phyloP scores from a whole-genome alignment of 495 filamentous ascomycete genomes.

The Tuber brumale region DNA sequence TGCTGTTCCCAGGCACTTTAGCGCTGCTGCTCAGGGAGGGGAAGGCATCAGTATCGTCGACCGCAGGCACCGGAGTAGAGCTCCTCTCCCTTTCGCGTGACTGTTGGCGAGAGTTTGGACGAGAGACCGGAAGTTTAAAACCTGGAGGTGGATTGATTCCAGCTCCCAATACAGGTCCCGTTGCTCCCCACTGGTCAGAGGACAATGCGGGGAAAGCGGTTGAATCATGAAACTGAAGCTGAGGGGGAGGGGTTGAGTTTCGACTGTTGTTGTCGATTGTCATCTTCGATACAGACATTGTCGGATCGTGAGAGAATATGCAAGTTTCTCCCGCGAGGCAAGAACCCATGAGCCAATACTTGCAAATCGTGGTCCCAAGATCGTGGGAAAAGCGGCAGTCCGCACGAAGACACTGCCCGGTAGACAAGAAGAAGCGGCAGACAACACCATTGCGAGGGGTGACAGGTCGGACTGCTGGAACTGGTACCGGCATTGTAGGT shows the following conservation, averaged over 20 bases:
- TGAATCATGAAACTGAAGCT: slow-evolving; percentile 79
- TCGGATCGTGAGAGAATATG: slow-evolving; percentile 95
- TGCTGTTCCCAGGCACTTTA: slow-evolving; percentile 73
- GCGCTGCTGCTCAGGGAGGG: slow-evolving; percentile 80
- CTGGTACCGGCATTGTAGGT: slow-evolving; percentile 65
- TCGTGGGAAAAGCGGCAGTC: slow-evolving; percentile 98
- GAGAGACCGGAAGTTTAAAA: slow-evolving; percentile 64
- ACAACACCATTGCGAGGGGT: slow-evolving; percentile 80
- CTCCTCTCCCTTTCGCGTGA: slow-evolving; percentile 54
- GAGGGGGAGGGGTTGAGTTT: slow-evolving; percentile 44
- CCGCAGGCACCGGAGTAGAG: slow-evolving; percentile 59
- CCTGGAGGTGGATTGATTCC: slow-evolving; percentile 57
- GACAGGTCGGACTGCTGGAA: slow-evolving; percentile 50
- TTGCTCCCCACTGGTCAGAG: slow-evolving; percentile 58
- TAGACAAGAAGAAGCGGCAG: slow-evolving; percentile 92
- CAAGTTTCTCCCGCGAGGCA: slow-evolving; percentile 92
- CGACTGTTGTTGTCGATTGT: slow-evolving; percentile 44
- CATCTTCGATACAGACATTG: slow-evolving; percentile 45
- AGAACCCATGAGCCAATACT: slow-evolving; percentile 97
- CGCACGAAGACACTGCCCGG: slow-evolving; percentile 82
- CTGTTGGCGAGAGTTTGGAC: slow-evolving; percentile 79
- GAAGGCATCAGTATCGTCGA: slow-evolving; percentile 94
- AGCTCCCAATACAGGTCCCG: slow-evolving; percentile 41
- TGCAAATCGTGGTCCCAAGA: slow-evolving; percentile 91
- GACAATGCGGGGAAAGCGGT: slow-evolving; percentile 79